Evolutionary conservation across 371 early-diverging fungal genomes (phyloP), one percentile per base, ranked within the genome.

Genomic region (Apophysomyces trapeziformis): DNA sequence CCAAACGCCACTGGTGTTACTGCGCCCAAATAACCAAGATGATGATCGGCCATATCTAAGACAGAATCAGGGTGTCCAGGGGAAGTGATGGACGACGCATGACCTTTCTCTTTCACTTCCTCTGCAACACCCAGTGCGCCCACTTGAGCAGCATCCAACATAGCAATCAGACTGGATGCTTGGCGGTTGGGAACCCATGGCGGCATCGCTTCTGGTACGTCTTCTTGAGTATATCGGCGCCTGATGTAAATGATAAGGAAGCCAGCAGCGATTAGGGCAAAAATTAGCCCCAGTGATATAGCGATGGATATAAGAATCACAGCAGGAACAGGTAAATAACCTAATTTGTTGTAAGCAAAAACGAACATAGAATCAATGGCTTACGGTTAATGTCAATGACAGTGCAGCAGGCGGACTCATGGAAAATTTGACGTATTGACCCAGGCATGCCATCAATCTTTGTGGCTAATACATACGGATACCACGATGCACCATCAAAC

Each of bases 281-380:
- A 85, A 12, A 91, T 81, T 8, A 93, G 70, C 5, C 82, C 88
- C 16, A 92, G 77, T 4, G 93, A 89, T 38, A 91, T 87, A 16
- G 88, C 92, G 37, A 90, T 77, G 13, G 93, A 87, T 45, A 92
- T 87, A 14, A 92, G 72, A 43, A 93, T 86, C 4, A 93, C 89
- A 36, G 89, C 80, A 6, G 89, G 87, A 0, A 88, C 69, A 2
- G 91, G 80, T 14, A 87, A 67, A 61, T 77, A 77, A 26, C 72
- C 78, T 78, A 37, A 13, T 38, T 12, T n/a, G 32, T 18, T 7
- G 18, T 56, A 16, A 63, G 21, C 16, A 60, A 39, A 6, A 47
- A 65, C 37, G 14, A 32, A 50, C n/a, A 18, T 2, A 26, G 16
- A 50, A 21, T 18, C n/a, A 44, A 38, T 5, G 12, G 66, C 72